A percentile compares a stretch with the other conserved stretches of the same genome.
Conservation (phyloP, 805 yeast species). For the Citeromyces nyonsensis region DNA sequence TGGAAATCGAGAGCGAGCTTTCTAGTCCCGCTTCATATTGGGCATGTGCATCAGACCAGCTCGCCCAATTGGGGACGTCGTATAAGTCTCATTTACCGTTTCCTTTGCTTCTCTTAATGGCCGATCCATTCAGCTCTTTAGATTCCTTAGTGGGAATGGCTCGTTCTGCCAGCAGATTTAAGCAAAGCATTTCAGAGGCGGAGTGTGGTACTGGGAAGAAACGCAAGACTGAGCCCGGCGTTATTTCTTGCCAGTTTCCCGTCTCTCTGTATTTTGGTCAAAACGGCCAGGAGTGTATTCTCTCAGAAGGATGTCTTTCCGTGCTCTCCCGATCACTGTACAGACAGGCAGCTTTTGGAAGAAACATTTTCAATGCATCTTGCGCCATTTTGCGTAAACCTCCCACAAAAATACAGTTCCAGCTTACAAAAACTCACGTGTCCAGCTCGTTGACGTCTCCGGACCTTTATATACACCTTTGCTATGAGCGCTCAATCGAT, state of each 20-base stretch:
- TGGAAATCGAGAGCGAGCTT: not conserved
- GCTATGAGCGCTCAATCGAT: slow-evolving; percentile 73
- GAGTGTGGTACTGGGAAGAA: too few relatives aligned
- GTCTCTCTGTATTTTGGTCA: too few relatives aligned
- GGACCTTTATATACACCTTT: slow-evolving; percentile 71
- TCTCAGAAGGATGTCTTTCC: slow-evolving; percentile 18
- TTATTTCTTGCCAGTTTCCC: too few relatives aligned
- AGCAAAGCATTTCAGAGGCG: too few relatives aligned
- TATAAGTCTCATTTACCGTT: slow-evolving; percentile 1
- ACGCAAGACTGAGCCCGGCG: too few relatives aligned
- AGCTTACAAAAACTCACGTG: slow-evolving; percentile 20
- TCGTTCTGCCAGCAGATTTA: too few relatives aligned
- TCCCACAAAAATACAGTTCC: slow-evolving; percentile 26
- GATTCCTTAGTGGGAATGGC: slow-evolving; percentile 22
- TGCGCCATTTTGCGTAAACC: slow-evolving; percentile 22
- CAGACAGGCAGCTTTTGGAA: slow-evolving; percentile 4
- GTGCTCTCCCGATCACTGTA: not conserved
- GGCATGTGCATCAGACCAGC: too few relatives aligned
- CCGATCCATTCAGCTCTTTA: slow-evolving; percentile 24
- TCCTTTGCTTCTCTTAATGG: slow-evolving; percentile 35
- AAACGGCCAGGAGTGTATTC: too few relatives aligned
- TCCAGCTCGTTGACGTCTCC: slow-evolving; percentile 29
- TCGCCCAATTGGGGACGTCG: slow-evolving; percentile 1
- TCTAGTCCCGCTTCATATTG: too few relatives aligned
- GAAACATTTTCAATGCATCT: slow-evolving; percentile 10